A percentile compares a stretch with the other conserved stretches of the same genome.
Conservation (phyloP, 2,329 filamentous ascomycete species). For the Diaporthe ampelina region DNA sequence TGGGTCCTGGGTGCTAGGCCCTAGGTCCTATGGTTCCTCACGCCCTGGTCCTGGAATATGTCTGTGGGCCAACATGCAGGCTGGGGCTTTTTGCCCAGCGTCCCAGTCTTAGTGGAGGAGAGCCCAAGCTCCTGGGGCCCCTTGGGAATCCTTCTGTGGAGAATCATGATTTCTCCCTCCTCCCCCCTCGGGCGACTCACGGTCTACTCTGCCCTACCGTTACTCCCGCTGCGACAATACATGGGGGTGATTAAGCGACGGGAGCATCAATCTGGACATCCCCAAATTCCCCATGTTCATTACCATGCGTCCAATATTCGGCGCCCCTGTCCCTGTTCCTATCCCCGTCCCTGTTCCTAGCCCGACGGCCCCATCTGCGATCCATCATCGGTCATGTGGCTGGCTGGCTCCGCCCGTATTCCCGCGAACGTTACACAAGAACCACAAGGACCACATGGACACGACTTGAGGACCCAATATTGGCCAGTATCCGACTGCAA, state of each 20-base stretch:
- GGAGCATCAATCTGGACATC: slow-evolving; percentile 1
- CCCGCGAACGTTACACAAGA: slow-evolving; percentile 7
- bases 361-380: slow-evolving; percentile 12
- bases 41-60: not conserved
- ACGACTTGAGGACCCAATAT: not conserved
- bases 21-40: not conserved
- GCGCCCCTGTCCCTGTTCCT: not conserved
- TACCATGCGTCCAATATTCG: not conserved
- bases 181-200: too few species aligned
- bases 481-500: not conserved
- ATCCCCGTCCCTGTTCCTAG: not conserved
- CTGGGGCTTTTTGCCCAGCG: slow-evolving; percentile 18
- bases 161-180: slow-evolving; percentile 8
- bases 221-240: not conserved
- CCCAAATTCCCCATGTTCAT: not conserved
- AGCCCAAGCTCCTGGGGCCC: not conserved
- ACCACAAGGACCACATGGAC: not conserved
- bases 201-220: not conserved
- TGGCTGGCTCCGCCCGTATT: slow-evolving; percentile 25
- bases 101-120: slow-evolving; percentile 7
- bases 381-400: slow-evolving; percentile 29
- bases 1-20: not conserved
- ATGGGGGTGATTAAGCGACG: not conserved
- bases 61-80: slow-evolving; percentile 17
- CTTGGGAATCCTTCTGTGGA: slow-evolving; percentile 24